Evolutionary conservation across 345 rosid species (phyloP), one percentile per base, ranked within the genome.

Genomic region (Dipteronia dyeriana): DNA sequence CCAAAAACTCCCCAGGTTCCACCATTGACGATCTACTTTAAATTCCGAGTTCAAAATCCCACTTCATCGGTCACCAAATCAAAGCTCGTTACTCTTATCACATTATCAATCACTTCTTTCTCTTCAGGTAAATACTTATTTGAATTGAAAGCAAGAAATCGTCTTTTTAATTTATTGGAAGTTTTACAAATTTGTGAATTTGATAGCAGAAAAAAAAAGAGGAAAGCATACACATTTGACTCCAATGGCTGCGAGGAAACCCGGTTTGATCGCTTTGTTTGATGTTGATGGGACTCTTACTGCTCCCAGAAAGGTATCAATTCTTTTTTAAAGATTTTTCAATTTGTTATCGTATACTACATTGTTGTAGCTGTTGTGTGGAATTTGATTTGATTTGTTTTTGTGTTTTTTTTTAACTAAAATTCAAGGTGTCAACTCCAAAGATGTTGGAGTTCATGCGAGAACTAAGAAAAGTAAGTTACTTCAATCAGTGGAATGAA

Each of bases 281-380:
- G 99, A 96, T 84, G 98, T 96, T 61, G 99, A 96, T 81, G 99
- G 98, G 29, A 96, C 99, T 80, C 97, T 96, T 66, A 92, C 99
- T 9, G 98, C 99, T 79, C 97, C 98, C 26, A 90, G 99, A 86
- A 92, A 94, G 92, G 94, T 87, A 67, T 66, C 23, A 0, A 73
- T 31, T 67, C 39, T 60, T 17, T n/a, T n/a, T n/a, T n/a, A n/a
- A n/a, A n/a, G 4, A 56, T 22, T 56, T 70, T 49, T 49, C 23
- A 7, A 23, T 29, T 29, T 25, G 14, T 23, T 70, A 9, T 4
- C 19, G 8, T 41, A 17, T 38, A 31, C 29, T 38, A 34, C 29
- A 41, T 72, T 34, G 16, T 39, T 73, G 3, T 47, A n/a, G 39
- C 26, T 63, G 41, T 23, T 34, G 19, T 63, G 65, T 11, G 57